Base-by-base conservation (phyloP, 2,329 filamentous ascomycete species). In the Epicoccum nigrum region DNA sequence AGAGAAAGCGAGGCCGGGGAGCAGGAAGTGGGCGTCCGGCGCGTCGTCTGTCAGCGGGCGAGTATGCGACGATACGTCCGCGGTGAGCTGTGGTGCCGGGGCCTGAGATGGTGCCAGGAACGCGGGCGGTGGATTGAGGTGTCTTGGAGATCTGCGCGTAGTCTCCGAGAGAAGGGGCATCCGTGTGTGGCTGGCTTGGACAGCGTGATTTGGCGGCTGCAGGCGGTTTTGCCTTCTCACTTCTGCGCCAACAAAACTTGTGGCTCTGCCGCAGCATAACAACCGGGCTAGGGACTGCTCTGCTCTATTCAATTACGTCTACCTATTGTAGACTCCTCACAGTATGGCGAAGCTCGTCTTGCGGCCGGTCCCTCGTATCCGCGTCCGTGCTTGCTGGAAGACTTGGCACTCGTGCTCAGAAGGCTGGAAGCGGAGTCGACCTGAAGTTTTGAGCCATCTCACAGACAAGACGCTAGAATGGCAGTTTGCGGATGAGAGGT, bases 401-500 rank as follows among this genome's bases (percentile, higher is more conserved):
- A n/a, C n/a, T n/a, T n/a, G n/a, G n/a, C n/a, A n/a, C n/a, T n/a
- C n/a, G n/a, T n/a, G n/a, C n/a, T n/a, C 93, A 66, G 96, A 93
- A 45, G 90, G 95, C 78, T 97, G 94, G 92, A 94, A 99, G 63
- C 93, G 86, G 74, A 97, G 85, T 87, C 78, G 65, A 81, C 80
- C 82, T 83, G 76, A 78, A 79, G 74, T 80, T 77, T 69, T 80
- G 76, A 41, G 88, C 88, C 60, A 92, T 89, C 76, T 92, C 89
- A 73, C 88, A 86, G 48, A 89, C 90, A 52, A 94, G 80, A 71
- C 90, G 85, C 62, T 89, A 83, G 75, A 94, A 93, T 12, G 90
- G 89, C 7, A 92, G 80, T 75, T 92, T 92, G 62, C 82, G 81
- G 60, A 97, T 83, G 41, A 97, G 79, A 23, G 97, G 84, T 67